Base-by-base conservation (phyloP, 1,139 yeast genomes). In the Blastobotrys arbuscula region DNA sequence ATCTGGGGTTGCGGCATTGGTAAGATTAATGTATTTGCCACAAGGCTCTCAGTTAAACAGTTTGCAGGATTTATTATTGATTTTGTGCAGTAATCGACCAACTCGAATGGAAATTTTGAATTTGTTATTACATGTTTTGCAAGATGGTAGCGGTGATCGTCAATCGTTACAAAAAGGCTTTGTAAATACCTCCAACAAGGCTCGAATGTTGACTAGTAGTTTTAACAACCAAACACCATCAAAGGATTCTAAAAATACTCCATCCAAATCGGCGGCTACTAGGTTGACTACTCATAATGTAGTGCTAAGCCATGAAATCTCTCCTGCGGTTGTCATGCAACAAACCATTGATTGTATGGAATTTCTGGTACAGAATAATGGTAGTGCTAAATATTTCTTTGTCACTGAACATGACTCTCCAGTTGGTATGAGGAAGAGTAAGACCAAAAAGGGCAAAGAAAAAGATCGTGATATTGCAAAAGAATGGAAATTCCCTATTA, bases 261-360 rank as follows among this genome's bases (percentile, higher is more conserved):
- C 48, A 15, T 10, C 10, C 26, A 37, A 37, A 21, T 8, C 24
- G 6, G 5, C 3, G n/a, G 16, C 37, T 8, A 26, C 21, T 2
- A 57, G 42, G 58, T 53, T 31, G 35, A 59, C 37, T 37, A 47
- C 19, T 55, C 57, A 19, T 72, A 72, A 52, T 64, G 81, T 53
- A 88, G 51, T 56, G 89, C 48, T 62, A 34, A 56, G 54, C 5
- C 66, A 74, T 7, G 84, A 81, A 24, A 76, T 86, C 18, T 77
- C 92, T 0, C 85, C 92, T 0, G 66, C 82, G 15, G 71, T 79
- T 9, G 82, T 88, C 23, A 90, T 90, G 1, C 82, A 81, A 45
- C 96, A 89, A 61, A 76, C 84, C 4, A 73, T 89, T 43, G 96
- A 87, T 55, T 82, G 86, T 0, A 68, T 89, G 30, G 87, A 84